phyloP scores from a whole-genome alignment of 768 basidiomycete species.

The Lentinula guzmanii region DNA sequence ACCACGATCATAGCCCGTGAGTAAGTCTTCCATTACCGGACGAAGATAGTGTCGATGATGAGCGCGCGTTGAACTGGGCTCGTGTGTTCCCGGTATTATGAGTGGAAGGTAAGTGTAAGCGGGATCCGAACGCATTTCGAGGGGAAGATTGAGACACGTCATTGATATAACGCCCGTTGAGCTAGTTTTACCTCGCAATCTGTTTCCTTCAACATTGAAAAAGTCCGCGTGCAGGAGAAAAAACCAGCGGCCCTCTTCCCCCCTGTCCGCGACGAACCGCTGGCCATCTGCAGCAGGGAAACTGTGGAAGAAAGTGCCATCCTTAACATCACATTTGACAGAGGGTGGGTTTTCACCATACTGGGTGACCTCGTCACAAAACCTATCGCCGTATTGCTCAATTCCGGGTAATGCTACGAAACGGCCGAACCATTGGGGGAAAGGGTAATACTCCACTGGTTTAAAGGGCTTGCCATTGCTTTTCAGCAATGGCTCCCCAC shows the following conservation, averaged over 20 bases:
- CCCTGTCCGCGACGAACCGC: background rate
- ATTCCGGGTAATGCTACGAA: conserved; percentile 2
- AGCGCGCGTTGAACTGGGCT: background rate
- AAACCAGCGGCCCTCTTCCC: conserved; percentile 4
- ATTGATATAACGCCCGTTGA: conserved; percentile 2
- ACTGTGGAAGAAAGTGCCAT: background rate
- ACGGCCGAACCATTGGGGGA: conserved; percentile 5
- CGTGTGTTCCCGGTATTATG: conserved; percentile 1
- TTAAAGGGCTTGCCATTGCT: background rate
- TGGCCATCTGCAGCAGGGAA: background rate
- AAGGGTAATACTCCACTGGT: conserved; percentile 1
- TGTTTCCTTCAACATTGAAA: conserved; percentile 1
- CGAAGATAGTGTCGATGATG: background rate
- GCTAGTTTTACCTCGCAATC: background rate
- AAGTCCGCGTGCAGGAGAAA: conserved; percentile 4
- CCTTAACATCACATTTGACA: background rate
- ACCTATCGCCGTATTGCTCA: background rate
- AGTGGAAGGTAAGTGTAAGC: background rate
- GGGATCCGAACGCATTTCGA: background rate
- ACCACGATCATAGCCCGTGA: background rate
- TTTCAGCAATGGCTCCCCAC: background rate
- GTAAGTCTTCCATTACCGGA: background rate
- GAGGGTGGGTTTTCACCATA: background rate
- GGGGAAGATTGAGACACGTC: conserved; percentile 3
- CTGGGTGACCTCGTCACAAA: background rate